phyloP scores from a whole-genome alignment of 371 early-diverging fungal genomes.

The Amoeboaphelidium occidentale region DNA sequence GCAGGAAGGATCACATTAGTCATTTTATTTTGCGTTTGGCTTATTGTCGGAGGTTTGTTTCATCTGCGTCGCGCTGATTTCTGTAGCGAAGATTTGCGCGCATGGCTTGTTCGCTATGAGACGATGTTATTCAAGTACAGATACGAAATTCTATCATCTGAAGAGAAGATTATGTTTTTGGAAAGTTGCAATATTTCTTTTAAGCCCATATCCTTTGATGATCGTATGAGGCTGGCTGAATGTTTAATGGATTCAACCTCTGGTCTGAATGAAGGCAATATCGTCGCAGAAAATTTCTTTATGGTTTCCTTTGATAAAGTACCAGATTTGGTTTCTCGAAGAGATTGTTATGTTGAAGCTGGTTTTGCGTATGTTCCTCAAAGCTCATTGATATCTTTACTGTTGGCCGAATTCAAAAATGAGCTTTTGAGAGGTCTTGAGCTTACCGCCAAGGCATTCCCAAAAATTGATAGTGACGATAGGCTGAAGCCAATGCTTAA shows the following conservation, averaged over 20 bases:
- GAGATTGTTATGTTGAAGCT: constrained; percentile 36
- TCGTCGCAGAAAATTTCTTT: not conserved
- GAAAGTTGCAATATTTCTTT: too few species aligned
- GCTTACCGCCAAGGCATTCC: constrained; percentile 40
- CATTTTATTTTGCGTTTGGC: constrained; percentile 84
- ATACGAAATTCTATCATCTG: not conserved
- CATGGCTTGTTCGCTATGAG: constrained; percentile 81
- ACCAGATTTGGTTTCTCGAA: constrained; percentile 35
- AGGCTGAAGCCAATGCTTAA: constrained; percentile 60
- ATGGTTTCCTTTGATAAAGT: constrained; percentile 69
- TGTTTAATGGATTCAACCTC: constrained; percentile 12
- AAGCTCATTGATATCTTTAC: constrained; percentile 37
- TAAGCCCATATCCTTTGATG: not conserved
- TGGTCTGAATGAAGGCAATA: constrained; percentile 1
- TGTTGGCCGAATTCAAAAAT: constrained; percentile 46
- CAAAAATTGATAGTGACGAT: constrained; percentile 79
- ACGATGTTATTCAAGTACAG: constrained; percentile 42
- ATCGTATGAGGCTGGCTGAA: not conserved
- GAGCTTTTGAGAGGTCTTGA: constrained; percentile 29
- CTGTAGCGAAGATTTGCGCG: constrained; percentile 44
- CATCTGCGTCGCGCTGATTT: not conserved
- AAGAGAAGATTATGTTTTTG: not conserved
- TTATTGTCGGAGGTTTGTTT: constrained; percentile 43
- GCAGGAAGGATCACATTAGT: constrained; percentile 70
- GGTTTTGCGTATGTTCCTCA: constrained; percentile 71